phyloP scores from a whole-genome alignment of 352 stramenopile species.

The Phytophthora quininea region DNA sequence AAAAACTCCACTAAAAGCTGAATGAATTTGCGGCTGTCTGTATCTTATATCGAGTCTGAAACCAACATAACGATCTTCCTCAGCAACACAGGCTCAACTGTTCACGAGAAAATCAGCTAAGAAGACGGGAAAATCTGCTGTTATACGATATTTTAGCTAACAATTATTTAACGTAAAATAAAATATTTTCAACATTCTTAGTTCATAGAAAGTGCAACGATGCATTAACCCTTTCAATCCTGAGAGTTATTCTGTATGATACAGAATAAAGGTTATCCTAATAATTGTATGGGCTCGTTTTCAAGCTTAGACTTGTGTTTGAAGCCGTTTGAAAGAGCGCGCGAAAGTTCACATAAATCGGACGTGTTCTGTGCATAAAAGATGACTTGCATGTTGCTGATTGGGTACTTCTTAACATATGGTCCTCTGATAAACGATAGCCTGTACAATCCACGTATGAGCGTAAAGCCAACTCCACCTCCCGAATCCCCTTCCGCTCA shows the following conservation, averaged over 20 bases:
- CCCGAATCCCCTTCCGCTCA: neutral
- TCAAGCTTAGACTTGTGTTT: conserved; percentile 12
- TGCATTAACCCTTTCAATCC: conserved; percentile 20
- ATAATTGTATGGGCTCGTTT: conserved; percentile 9
- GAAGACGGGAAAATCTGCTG: too few relatives aligned
- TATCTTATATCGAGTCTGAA: too few relatives aligned
- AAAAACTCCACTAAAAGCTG: too few relatives aligned
- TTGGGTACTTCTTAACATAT: conserved; percentile 13
- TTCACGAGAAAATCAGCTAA: too few relatives aligned
- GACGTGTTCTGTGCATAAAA: conserved; percentile 7
- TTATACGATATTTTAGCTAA: too few relatives aligned
- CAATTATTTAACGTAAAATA: too few relatives aligned
- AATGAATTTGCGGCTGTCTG: too few relatives aligned
- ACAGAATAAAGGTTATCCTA: conserved; percentile 15
- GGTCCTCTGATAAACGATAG: conserved; percentile 12
- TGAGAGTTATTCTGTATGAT: conserved; percentile 17
- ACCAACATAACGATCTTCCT: too few relatives aligned
- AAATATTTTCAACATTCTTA: too few relatives aligned
- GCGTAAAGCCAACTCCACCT: conserved; percentile 10
- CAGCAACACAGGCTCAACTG: too few relatives aligned
- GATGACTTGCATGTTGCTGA: conserved; percentile 7
- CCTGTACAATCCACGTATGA: conserved; percentile 6
- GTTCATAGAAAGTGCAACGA: too few relatives aligned
- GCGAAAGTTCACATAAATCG: conserved; percentile 22
- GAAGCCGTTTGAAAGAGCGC: conserved; percentile 14